These are phyloP conservation scores for Globisporangium nodosum DNA, from an alignment of 352 stramenopile species.

Conservation along the genomic window DNA sequence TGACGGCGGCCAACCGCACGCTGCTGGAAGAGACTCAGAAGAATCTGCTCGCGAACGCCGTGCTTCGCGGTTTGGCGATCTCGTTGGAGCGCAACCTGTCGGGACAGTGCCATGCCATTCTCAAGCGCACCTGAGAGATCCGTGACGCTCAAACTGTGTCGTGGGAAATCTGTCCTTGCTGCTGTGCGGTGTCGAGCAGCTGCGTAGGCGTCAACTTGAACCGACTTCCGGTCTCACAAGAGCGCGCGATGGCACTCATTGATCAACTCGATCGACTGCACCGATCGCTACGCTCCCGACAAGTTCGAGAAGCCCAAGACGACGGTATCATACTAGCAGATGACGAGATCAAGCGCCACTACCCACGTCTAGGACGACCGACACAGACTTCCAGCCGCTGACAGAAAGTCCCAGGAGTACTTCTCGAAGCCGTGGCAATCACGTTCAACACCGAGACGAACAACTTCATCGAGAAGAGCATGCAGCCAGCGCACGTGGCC, in stretches of 20 bases:
- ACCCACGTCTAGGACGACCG: neutral
- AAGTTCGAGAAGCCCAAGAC: neutral
- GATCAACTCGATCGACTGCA: neutral
- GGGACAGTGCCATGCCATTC: neutral
- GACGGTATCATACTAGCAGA: neutral
- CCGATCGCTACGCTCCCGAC: neutral
- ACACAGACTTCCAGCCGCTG: neutral
- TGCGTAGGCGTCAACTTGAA: neutral
- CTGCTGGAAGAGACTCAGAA: slow-evolving; percentile 1
- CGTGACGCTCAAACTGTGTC: neutral
- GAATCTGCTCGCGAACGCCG: slow-evolving; percentile 2
- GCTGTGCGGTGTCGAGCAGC: neutral
- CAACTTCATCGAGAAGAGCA: too few relatives aligned
- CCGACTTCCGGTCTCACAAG: neutral
- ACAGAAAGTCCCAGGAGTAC: neutral
- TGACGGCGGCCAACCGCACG: neutral
- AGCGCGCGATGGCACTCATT: neutral
- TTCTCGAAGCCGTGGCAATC: too few relatives aligned
- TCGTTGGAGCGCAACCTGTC: neutral
- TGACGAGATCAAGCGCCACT: neutral
- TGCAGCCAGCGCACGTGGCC: too few relatives aligned
- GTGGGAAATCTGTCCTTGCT: too few relatives aligned
- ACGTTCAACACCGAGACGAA: too few relatives aligned
- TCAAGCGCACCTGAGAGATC: neutral
- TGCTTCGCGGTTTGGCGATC: neutral